Evolutionary conservation across 768 basidiomycete genomes (phyloP).

Genomic region (Termitomyces sp.): DNA sequence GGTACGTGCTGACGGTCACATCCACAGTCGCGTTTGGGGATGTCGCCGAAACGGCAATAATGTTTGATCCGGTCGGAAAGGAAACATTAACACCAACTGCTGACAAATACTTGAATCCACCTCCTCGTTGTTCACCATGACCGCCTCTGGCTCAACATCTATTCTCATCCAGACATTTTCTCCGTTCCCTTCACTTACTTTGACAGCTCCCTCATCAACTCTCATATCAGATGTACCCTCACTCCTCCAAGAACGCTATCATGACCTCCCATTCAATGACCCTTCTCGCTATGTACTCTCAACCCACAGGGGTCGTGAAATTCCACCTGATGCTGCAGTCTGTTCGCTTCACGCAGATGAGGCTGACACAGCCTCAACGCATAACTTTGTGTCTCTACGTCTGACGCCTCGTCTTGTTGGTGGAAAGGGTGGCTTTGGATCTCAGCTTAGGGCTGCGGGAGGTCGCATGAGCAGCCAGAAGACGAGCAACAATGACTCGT

Average conservation of each 20-base stretch:
- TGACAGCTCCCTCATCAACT: constrained; percentile 24
- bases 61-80: too few species aligned
- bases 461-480: constrained; percentile 97
- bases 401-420: constrained; percentile 73
- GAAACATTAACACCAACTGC: background rate
- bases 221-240: constrained; percentile 24
- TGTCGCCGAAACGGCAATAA: too few species aligned
- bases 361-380: constrained; percentile 11
- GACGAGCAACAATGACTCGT: constrained; percentile 92
- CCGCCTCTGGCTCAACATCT: constrained; percentile 16
- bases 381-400: constrained; percentile 55
- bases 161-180: constrained; percentile 35
- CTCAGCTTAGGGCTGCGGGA: constrained; percentile 92
- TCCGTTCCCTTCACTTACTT: constrained; percentile 30
- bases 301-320: constrained; percentile 31
- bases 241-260: constrained; percentile 28
- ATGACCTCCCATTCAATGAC: constrained; percentile 26
- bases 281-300: constrained; percentile 26
- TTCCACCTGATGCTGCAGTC: constrained; percentile 19
- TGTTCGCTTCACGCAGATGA: constrained; percentile 18
- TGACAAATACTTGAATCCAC: background rate
- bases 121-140: constrained; percentile 9
- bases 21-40: too few species aligned
- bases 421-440: constrained; percentile 97
- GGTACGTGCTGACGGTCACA: too few species aligned